Conservation (phyloP, 2,329 filamentous ascomycete genomes). For the Davidsoniella eucalypti region DNA sequence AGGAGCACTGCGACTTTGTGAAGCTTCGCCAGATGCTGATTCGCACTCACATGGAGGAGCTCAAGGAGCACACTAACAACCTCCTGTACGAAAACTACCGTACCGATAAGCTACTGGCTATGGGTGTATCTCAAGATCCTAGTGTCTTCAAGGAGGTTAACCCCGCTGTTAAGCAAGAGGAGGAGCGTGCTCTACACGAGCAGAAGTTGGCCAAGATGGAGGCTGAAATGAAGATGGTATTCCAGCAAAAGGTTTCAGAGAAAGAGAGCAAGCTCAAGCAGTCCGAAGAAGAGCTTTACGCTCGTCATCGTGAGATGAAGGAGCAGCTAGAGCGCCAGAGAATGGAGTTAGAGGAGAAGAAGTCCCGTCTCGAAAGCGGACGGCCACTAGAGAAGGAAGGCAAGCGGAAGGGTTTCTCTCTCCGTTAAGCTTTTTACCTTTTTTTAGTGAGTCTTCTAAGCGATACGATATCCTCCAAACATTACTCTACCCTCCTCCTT, state of each 20-base stretch:
- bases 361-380: conserved; percentile 83
- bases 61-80: conserved; percentile 99
- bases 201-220: conserved; percentile 99
- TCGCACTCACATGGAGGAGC: conserved; percentile 99
- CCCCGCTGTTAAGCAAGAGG: conserved; percentile 98
- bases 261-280: conserved; percentile 99
- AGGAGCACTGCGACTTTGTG: conserved; percentile 99
- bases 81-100: conserved; percentile 98
- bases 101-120: conserved; percentile 95
- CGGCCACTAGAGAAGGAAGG: conserved; percentile 92
- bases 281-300: conserved; percentile 97
- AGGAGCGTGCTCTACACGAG: conserved; percentile 94
- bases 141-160: conserved; percentile 99
- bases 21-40: conserved; percentile 99
- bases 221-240: conserved; percentile 99
- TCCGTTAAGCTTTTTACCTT: conserved; percentile 48
- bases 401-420: conserved; percentile 98
- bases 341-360: conserved; percentile 95
- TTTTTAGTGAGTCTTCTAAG: not conserved
- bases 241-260: conserved; percentile 98
- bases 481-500: conserved; percentile 12
- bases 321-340: conserved; percentile 94
- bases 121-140: conserved; percentile 97
- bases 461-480: conserved; percentile 4
- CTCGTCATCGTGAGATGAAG: conserved; percentile 98